These are phyloP conservation scores for Neoboletus subvelutipes DNA, from an alignment of 768 basidiomycete genomes.

Conservation along the genomic window DNA sequence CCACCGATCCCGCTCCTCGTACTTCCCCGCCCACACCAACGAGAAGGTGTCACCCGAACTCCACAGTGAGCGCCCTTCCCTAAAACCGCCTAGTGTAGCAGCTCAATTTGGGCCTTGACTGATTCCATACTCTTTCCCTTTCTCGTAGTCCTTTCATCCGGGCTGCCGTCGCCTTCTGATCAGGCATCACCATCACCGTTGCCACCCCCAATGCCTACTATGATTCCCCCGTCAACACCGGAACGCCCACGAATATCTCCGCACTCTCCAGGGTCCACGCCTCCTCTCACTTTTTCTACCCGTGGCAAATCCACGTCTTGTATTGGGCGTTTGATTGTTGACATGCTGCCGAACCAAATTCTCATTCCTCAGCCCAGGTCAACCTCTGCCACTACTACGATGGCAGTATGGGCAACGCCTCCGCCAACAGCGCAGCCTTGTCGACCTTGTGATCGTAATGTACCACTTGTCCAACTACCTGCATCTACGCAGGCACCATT, in stretches of 20 bases:
- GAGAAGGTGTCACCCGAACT: conserved; percentile 16
- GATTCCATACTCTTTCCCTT: conserved; percentile 16
- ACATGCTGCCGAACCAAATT: conserved; percentile 52
- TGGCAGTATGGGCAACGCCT: conserved; percentile 4
- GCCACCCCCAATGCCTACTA: conserved; percentile 17
- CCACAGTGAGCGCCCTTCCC: conserved; percentile 16
- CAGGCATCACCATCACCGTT: conserved; percentile 30
- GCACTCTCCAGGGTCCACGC: conserved; percentile 14
- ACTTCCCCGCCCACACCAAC: conserved; percentile 26
- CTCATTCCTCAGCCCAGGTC: conserved; percentile 23
- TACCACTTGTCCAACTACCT: conserved; percentile 32
- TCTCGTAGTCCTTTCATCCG: conserved; percentile 23
- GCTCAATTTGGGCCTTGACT: conserved; percentile 16
- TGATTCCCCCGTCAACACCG: conserved; percentile 27
- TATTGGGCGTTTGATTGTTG: conserved; percentile 52
- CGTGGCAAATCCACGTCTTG: conserved; percentile 27
- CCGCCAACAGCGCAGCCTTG: conserved; percentile 2
- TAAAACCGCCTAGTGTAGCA: conserved; percentile 8
- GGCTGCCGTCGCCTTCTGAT: conserved; percentile 31
- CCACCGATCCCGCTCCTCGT: conserved; percentile 24
- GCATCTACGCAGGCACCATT: conserved; percentile 31
- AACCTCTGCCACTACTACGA: conserved; percentile 1
- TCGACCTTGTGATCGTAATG: conserved; percentile 15
- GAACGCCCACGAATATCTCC: conserved; percentile 30
- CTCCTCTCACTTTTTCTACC: conserved; percentile 9